Percentiles rank a stretch among this genome's conserved stretches.
Evolutionary conservation across 2,329 filamentous ascomycete species (phyloP).

Genomic region (Sphaerulina vaccinii): DNA sequence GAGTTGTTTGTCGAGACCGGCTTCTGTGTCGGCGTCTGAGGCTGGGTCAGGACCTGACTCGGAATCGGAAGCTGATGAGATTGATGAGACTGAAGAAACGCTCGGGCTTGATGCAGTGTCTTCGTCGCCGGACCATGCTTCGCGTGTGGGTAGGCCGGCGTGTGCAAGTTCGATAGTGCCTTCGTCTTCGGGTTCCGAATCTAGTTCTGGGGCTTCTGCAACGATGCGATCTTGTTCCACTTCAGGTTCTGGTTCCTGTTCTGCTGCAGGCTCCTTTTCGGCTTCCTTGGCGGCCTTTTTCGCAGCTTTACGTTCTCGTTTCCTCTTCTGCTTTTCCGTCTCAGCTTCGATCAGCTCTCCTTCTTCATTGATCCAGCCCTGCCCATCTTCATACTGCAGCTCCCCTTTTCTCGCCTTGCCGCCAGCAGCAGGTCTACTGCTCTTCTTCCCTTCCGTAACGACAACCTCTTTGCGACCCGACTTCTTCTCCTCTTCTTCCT

Average conservation of each 20-base stretch:
- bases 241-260: not conserved
- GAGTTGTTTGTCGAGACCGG: conserved; percentile 20
- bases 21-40: conserved; percentile 17
- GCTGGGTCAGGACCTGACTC: conserved; percentile 1
- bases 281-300: conserved; percentile 13
- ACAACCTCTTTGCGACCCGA: conserved; percentile 59
- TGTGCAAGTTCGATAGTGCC: conserved; percentile 15
- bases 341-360: conserved; percentile 71
- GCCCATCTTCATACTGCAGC: conserved; percentile 72
- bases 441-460: conserved; percentile 88
- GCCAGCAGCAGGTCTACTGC: conserved; percentile 59
- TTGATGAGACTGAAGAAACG: conserved; percentile 9
- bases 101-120: conserved; percentile 8
- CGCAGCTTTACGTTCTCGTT: conserved; percentile 34
- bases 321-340: conserved; percentile 27
- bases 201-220: conserved; percentile 12
- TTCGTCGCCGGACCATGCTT: conserved; percentile 17
- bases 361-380: conserved; percentile 81
- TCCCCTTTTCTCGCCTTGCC: conserved; percentile 44
- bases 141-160: conserved; percentile 11
- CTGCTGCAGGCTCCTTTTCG: not conserved
- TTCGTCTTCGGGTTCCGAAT: conserved; percentile 18
- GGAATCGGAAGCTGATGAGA: conserved; percentile 11
- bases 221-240: conserved; percentile 8
- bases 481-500: conserved; percentile 59